Conservation (phyloP, 2,329 filamentous ascomycete genomes). For the Cladosporium sp. region DNA sequence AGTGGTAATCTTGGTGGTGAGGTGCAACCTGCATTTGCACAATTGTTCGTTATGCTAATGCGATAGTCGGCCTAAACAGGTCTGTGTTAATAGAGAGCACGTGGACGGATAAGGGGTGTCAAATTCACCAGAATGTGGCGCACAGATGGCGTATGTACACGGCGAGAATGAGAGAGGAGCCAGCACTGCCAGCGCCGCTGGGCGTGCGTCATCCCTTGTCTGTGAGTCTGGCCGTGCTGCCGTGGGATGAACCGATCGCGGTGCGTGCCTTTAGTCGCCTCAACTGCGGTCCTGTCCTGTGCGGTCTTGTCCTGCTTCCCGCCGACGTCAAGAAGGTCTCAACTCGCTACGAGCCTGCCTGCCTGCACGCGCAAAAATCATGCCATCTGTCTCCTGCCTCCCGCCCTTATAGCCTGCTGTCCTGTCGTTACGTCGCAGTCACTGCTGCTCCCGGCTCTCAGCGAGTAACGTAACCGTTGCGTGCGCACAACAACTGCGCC, state of each 20-base stretch:
- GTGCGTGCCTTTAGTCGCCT: not conserved
- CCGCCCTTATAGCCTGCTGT: not conserved
- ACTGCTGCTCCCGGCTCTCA: not conserved
- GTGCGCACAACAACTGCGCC: constrained; percentile 1
- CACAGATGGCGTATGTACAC: no score
- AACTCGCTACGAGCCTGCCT: constrained; percentile 1
- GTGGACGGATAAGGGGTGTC: no score
- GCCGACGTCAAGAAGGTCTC: constrained; percentile 1
- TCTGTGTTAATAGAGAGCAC: no score
- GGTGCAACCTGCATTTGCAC: no score
- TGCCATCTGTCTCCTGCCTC: not conserved
- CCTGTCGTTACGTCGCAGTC: not conserved
- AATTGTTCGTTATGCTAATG: no score
- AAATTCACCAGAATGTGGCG: no score
- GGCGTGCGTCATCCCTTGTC: not conserved
- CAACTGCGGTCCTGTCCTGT: not conserved
- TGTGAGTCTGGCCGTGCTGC: not conserved
- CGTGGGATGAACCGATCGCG: not conserved
- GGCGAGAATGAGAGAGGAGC: no score
- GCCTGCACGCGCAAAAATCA: not conserved
- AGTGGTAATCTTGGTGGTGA: no score
- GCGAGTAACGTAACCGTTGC: not conserved
- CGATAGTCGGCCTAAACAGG: no score
- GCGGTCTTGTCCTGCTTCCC: not conserved
- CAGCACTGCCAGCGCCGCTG: no score